Conservation (phyloP, 2,329 filamentous ascomycete genomes). For the Aureobasidium musti region DNA sequence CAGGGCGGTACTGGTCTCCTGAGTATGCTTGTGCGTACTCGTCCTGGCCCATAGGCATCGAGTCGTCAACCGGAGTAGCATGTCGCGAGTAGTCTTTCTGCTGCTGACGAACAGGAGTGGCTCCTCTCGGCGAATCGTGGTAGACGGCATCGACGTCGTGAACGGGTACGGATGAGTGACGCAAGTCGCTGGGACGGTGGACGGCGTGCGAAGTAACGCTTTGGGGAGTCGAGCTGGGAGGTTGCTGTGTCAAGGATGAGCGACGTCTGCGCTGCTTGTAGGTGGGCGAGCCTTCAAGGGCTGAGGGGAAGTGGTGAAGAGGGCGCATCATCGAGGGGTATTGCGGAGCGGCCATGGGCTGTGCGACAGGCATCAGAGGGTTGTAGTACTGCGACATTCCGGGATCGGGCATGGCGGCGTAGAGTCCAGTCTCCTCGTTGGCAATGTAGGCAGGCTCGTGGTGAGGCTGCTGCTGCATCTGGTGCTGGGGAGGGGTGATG, state of each 20-base stretch:
- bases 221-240: conserved; percentile 37
- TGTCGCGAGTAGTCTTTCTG: conserved; percentile 83
- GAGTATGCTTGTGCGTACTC: conserved; percentile 46
- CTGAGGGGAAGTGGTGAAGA: conserved; percentile 72
- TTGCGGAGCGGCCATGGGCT: conserved; percentile 73
- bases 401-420: conserved; percentile 91
- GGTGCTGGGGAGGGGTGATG: conserved; percentile 91
- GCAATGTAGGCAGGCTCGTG: conserved; percentile 95
- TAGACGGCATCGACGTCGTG: conserved; percentile 73
- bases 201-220: conserved; percentile 56
- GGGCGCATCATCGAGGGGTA: conserved; percentile 70
- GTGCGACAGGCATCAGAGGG: conserved; percentile 86
- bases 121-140: conserved; percentile 74
- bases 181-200: conserved; percentile 85
- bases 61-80: conserved; percentile 82
- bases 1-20: conserved; percentile 42
- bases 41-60: conserved; percentile 51
- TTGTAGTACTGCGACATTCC: conserved; percentile 74
- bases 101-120: conserved; percentile 68
- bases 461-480: conserved; percentile 57
- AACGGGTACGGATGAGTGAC: conserved; percentile 85
- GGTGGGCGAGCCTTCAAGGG: conserved; percentile 95
- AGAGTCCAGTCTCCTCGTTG: conserved; percentile 94
- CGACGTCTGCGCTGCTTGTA: conserved; percentile 96
- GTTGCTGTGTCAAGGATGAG: conserved; percentile 74